Conservation (phyloP, 331 rosid species). For the Erythrophleum ivorense region DNA sequence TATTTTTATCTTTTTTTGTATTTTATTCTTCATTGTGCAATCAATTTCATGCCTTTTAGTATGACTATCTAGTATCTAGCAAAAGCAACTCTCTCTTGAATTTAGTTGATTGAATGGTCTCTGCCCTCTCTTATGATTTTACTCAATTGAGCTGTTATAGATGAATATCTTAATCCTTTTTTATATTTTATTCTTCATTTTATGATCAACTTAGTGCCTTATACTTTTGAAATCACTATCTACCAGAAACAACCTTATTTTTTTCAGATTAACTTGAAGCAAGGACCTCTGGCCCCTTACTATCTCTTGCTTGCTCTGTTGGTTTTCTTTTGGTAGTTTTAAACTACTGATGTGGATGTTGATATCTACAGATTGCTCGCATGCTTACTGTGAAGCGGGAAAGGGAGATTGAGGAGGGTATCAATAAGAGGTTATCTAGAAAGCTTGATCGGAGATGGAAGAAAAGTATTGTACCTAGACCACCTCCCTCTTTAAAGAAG, state of each 20-base stretch:
- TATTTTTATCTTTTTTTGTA: background rate
- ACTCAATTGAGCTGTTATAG: conserved; percentile 21
- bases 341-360: conserved; percentile 26
- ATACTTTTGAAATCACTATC: conserved; percentile 6
- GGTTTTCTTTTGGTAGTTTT: conserved; percentile 13
- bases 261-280: conserved; percentile 7
- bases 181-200: background rate
- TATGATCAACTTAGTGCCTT: background rate
- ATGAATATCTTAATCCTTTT: conserved; percentile 4
- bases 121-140: background rate
- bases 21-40: conserved; percentile 1
- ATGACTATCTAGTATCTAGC: background rate
- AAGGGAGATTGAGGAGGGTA: conserved; percentile 91
- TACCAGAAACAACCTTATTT: background rate
- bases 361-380: conserved; percentile 72
- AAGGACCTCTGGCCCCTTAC: background rate
- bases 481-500: conserved; percentile 74
- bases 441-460: conserved; percentile 87
- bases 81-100: background rate
- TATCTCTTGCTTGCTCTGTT: background rate
- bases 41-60: background rate
- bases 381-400: conserved; percentile 92
- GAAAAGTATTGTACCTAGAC: conserved; percentile 79
- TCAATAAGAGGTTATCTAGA: conserved; percentile 82
- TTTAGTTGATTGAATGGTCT: conserved; percentile 17